These are phyloP conservation scores for Nelumbo lutea DNA, from an alignment of 164 flowering plant species.

Conservation along the genomic window DNA sequence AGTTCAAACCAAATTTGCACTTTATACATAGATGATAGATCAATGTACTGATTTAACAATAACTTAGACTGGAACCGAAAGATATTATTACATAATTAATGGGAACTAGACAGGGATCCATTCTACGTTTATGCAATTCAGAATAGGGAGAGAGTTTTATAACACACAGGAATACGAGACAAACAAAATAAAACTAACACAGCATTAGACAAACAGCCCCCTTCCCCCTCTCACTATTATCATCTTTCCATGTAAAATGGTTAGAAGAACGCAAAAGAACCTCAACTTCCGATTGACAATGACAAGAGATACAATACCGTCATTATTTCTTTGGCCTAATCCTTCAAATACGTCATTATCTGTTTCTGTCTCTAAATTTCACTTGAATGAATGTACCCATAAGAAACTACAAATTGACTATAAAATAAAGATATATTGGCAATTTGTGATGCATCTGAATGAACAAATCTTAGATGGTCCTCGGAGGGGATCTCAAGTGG, in stretches of 20 bases:
- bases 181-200: background rate
- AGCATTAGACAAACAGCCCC: background rate
- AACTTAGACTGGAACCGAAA: no score
- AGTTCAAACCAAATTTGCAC: no score
- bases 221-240: background rate
- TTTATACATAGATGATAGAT: no score
- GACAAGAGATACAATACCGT: background rate
- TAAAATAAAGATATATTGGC: slow-evolving; percentile 1
- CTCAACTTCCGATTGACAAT: slow-evolving; percentile 12
- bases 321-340: slow-evolving; percentile 1
- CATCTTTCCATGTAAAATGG: background rate
- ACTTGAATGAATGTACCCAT: background rate
- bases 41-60: no score
- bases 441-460: background rate
- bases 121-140: no score
- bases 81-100: no score
- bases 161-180: no score
- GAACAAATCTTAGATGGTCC: background rate
- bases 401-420: background rate
- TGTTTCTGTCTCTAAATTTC: background rate
- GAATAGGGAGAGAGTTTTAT: background rate
- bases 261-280: slow-evolving; percentile 4
- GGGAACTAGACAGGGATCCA: no score
- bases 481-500: slow-evolving; percentile 23
- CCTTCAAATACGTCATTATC: background rate